phyloP scores from a whole-genome alignment of 768 basidiomycete species.

The Boletus sensibilis region DNA sequence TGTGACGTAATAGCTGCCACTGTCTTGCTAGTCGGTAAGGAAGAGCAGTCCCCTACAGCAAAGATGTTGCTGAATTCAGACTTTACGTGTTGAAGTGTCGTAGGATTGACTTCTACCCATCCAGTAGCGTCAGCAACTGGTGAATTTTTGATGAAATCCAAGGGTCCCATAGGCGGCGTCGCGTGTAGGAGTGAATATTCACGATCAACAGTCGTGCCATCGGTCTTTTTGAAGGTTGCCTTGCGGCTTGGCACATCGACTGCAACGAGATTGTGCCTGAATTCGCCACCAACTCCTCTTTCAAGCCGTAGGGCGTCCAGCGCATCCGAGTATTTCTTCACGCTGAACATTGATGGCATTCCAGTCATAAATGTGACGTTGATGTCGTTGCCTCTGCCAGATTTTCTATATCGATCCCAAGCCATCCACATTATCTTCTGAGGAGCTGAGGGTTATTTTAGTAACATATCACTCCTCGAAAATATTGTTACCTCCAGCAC shows the following conservation, averaged over 20 bases:
- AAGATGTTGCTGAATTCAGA: conserved; percentile 81
- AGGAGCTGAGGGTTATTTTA: conserved; percentile 49
- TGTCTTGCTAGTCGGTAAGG: conserved; percentile 93
- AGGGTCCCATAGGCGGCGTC: conserved; percentile 89
- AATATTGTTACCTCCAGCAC: conserved; percentile 68
- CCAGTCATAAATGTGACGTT: conserved; percentile 82
- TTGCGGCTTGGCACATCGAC: conserved; percentile 68
- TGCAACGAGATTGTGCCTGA: conserved; percentile 79
- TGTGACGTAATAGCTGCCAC: conserved; percentile 92
- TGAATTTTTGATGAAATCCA: conserved; percentile 74
- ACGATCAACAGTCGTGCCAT: conserved; percentile 64
- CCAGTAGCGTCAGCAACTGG: conserved; percentile 79
- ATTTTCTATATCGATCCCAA: conserved; percentile 74
- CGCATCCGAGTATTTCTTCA: conserved; percentile 93
- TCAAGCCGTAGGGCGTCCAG: conserved; percentile 73
- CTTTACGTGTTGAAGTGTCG: conserved; percentile 81
- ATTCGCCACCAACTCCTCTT: conserved; percentile 78
- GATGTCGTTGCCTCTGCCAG: conserved; percentile 55
- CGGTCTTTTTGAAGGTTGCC: conserved; percentile 82
- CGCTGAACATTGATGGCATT: conserved; percentile 94
- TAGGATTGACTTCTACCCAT: conserved; percentile 85
- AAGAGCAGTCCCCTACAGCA: conserved; percentile 89
- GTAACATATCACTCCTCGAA: neutral
- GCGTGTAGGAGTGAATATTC: conserved; percentile 86
- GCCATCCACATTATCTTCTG: conserved; percentile 99